These are phyloP conservation scores for Fusarium clavum DNA, from an alignment of 2,329 filamentous ascomycete species.

Conservation along the genomic window DNA sequence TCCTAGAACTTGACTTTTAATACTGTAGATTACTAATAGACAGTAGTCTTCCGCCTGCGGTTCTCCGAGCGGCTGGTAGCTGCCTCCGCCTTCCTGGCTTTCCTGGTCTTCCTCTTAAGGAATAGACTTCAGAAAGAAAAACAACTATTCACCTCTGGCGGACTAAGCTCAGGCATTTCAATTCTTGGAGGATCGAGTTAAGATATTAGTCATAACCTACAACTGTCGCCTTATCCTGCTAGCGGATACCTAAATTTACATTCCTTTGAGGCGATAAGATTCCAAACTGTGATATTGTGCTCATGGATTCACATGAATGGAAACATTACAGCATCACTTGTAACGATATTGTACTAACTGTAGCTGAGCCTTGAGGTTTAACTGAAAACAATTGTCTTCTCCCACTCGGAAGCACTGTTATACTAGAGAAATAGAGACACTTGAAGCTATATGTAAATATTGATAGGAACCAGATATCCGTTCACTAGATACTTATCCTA, in stretches of 20 bases:
- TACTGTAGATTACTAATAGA: fast-evolving
- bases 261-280: not conserved
- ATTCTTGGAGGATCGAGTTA: not conserved
- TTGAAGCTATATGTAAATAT: no score
- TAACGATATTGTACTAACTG: no score
- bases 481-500: no score
- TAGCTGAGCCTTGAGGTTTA: no score
- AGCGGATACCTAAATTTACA: not conserved
- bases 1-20: no score
- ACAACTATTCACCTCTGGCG: not conserved
- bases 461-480: no score
- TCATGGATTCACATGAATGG: no score
- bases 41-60: fast-evolving
- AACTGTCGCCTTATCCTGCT: not conserved
- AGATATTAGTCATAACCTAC: not conserved
- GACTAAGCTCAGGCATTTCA: not conserved
- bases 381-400: no score
- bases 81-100: not conserved
- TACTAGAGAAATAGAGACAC: no score
- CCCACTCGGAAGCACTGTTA: no score
- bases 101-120: not conserved
- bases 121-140: not conserved
- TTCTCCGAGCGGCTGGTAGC: fast-evolving
- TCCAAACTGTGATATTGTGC: not conserved
- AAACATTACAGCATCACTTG: no score